Base-by-base conservation (phyloP, 805 yeast genomes). In the Candida nitratophila region DNA sequence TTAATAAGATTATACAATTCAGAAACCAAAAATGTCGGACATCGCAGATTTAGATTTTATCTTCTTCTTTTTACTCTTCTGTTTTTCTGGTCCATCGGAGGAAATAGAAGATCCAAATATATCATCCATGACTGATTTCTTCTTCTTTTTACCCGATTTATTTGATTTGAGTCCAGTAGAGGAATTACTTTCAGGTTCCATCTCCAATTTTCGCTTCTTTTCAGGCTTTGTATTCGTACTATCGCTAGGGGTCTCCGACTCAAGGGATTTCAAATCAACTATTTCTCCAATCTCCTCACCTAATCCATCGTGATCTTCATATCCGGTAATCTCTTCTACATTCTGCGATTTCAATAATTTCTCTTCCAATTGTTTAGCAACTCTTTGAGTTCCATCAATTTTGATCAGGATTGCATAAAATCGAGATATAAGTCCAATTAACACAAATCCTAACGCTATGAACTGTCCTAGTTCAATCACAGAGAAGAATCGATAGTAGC, bases 391-490 rank as follows among this genome's bases (percentile, higher is more conserved):
- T 19, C 52, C 54, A 16, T 52, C 49, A 21, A 60, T 56, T 27
- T 55, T 55, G 12, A 42, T 30, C 33, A 58, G 37, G 4, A 57
- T 33, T 4, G 45, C 30, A 36, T 68, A 59, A 10, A 85, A 52
- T 42, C 72, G 69, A 2, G 84, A 72, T 33, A 78, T 51, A 17
- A 66, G 42, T 0, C 85, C 95, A 3, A 86, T 54, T 34, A 87
- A 60, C 0, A 84, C 76, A 49, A 88, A 71, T 2, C 95, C 96
- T 12, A 88, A 58, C 1, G 81, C 74, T 7, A 86, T 70, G 54
- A 84, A 88, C 55, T 89, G 95, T 0, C 90, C 95, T 46, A 81
- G 69, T 1, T 83, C 80, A 8, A 88, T 69, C 1, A 88, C 72
- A 1, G 81, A 74, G 59, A 83, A 81, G 54, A 86, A 83, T 12